These are phyloP conservation scores for Ramaria rubella DNA, from an alignment of 768 basidiomycete species.

Conservation along the genomic window DNA sequence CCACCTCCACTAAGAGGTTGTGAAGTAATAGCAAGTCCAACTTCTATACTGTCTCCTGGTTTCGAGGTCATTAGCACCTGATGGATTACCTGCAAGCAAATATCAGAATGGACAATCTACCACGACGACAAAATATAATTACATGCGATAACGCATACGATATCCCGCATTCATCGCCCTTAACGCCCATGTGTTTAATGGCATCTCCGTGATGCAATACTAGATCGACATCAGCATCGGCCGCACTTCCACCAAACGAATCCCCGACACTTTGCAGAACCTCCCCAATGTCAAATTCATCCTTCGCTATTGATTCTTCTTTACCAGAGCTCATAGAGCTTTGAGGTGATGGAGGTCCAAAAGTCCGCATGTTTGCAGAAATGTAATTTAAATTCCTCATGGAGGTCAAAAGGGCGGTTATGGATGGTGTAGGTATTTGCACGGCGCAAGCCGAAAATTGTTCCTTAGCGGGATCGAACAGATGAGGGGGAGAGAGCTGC, in stretches of 20 bases:
- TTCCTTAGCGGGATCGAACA: conserved; percentile 89
- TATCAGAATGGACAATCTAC: conserved; percentile 15
- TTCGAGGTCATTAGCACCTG: conserved; percentile 70
- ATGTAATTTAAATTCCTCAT: conserved; percentile 95
- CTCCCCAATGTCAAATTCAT: conserved; percentile 90
- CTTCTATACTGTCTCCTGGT: conserved; percentile 74
- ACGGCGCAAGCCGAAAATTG: conserved; percentile 87
- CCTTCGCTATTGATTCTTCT: conserved; percentile 20
- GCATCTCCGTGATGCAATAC: conserved; percentile 88
- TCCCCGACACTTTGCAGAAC: conserved; percentile 86
- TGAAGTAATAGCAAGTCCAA: conserved; percentile 62
- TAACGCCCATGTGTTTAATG: conserved; percentile 80
- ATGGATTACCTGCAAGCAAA: conserved; percentile 58
- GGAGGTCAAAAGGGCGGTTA: conserved; percentile 82
- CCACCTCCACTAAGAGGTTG: conserved; percentile 12
- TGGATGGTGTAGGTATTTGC: conserved; percentile 78
- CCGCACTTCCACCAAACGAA: conserved; percentile 75
- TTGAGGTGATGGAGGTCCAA: conserved; percentile 25
- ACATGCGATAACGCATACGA: conserved; percentile 81
- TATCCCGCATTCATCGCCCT: conserved; percentile 78
- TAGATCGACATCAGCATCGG: conserved; percentile 80
- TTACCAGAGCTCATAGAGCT: conserved; percentile 6
- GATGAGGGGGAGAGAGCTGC: conserved; percentile 82
- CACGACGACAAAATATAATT: conserved; percentile 30
- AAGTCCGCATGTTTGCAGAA: conserved; percentile 71